These are phyloP conservation scores for Ambrosiella cleistominuta DNA, from an alignment of 2,329 filamentous ascomycete genomes.

Conservation along the genomic window DNA sequence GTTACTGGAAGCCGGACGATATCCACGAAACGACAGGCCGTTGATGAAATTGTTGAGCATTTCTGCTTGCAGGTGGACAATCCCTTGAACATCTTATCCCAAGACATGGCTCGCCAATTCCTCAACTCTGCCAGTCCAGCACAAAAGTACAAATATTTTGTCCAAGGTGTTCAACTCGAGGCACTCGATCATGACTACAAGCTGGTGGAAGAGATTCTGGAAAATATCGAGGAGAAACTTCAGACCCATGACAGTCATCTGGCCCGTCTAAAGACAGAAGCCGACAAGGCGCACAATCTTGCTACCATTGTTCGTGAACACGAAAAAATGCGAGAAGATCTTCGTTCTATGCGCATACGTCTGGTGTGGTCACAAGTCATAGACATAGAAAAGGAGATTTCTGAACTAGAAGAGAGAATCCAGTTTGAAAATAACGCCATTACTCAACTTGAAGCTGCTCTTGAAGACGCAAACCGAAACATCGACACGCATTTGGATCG, in stretches of 20 bases:
- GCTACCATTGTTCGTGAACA: conserved; percentile 50
- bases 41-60: conserved; percentile 86
- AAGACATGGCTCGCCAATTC: conserved; percentile 88
- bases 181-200: conserved; percentile 83
- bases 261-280: conserved; percentile 36
- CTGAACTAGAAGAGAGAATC: conserved; percentile 19
- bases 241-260: conserved; percentile 45
- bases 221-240: conserved; percentile 51
- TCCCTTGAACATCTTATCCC: conserved; percentile 84
- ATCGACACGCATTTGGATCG: conserved; percentile 2
- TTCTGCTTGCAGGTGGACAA: conserved; percentile 92
- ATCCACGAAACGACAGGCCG: conserved; percentile 67
- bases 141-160: conserved; percentile 92
- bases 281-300: conserved; percentile 44
- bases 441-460: neutral
- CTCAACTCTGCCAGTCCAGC: conserved; percentile 65
- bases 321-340: conserved; percentile 42
- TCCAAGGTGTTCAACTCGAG: conserved; percentile 85
- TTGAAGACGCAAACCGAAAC: neutral
- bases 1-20: conserved; percentile 45
- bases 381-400: conserved; percentile 42
- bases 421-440: neutral
- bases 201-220: conserved; percentile 60
- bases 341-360: conserved; percentile 43
- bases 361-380: conserved; percentile 78